Percentiles rank a stretch among this genome's conserved stretches.
phyloP scores from a whole-genome alignment of 148 eudicot species.

The Fallopia convolvulus region DNA sequence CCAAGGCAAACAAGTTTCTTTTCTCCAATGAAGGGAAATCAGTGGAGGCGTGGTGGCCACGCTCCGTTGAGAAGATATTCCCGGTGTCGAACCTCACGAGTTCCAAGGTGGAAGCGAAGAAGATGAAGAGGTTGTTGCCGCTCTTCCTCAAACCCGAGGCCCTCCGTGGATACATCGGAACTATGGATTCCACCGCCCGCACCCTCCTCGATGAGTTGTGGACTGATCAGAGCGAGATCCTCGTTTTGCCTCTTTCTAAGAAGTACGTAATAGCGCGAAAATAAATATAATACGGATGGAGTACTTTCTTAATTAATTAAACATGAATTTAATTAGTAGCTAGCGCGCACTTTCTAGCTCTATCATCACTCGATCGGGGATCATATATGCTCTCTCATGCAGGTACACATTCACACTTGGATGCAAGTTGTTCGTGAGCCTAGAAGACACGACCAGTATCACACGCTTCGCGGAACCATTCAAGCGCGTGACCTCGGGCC shows the following conservation, averaged over 20 bases:
- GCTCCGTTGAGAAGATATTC: slow-evolving; percentile 25
- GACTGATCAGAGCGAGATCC: slow-evolving; percentile 16
- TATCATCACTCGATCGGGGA: too few relatives aligned
- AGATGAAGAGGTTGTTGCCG: slow-evolving; percentile 26
- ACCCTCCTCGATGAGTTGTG: slow-evolving; percentile 20
- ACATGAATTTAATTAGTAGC: too few relatives aligned
- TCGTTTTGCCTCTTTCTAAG: slow-evolving; percentile 24
- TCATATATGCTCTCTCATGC: not conserved
- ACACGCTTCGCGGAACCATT: not conserved
- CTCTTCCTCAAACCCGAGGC: slow-evolving; percentile 34
- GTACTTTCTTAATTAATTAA: too few relatives aligned
- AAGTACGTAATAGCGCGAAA: too few relatives aligned
- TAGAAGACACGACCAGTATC: slow-evolving; percentile 17
- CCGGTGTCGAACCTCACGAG: slow-evolving; percentile 12
- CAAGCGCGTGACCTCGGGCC: not conserved
- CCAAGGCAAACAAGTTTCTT: slow-evolving; percentile 31
- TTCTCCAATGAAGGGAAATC: too few relatives aligned
- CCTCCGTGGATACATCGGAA: slow-evolving; percentile 17
- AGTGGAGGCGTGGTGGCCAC: slow-evolving; percentile 37
- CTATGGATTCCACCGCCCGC: slow-evolving; percentile 22
- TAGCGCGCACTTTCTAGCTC: too few relatives aligned
- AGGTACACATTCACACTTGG: slow-evolving; percentile 15
- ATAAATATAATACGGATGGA: too few relatives aligned
- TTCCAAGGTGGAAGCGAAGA: slow-evolving; percentile 22
- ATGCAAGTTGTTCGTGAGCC: not conserved